phyloP scores from a whole-genome alignment of 768 basidiomycete species.

The Lepiota subincarnata region DNA sequence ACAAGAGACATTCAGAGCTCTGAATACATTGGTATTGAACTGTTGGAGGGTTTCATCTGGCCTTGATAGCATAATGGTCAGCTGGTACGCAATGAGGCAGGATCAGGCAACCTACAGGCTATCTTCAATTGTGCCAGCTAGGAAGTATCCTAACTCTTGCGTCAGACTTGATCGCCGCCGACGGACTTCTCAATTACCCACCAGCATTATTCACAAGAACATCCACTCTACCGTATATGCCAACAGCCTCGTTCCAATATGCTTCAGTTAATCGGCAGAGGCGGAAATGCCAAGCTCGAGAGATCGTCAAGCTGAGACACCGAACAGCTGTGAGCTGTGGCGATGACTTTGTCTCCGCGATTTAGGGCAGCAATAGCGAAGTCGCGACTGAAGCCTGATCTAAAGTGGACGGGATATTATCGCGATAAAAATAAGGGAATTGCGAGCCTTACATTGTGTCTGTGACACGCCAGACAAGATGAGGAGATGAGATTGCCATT shows the following conservation, averaged over 20 bases:
- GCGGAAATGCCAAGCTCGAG: slow-evolving; percentile 34
- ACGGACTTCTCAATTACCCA: neutral
- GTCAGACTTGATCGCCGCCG: neutral
- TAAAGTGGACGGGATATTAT: slow-evolving; percentile 17
- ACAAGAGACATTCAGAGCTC: slow-evolving; percentile 37
- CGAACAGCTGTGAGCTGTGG: slow-evolving; percentile 37
- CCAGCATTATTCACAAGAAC: slow-evolving; percentile 47
- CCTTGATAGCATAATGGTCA: slow-evolving; percentile 11
- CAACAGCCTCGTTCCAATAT: slow-evolving; percentile 31
- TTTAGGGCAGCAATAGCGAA: slow-evolving; percentile 37
- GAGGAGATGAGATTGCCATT: slow-evolving; percentile 16
- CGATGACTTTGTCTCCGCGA: slow-evolving; percentile 46
- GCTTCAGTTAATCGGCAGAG: slow-evolving; percentile 28
- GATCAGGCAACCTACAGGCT: slow-evolving; percentile 21
- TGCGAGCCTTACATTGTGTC: slow-evolving; percentile 24
- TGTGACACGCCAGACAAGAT: slow-evolving; percentile 27
- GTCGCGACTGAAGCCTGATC: slow-evolving; percentile 36
- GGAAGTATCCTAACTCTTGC: slow-evolving; percentile 27
- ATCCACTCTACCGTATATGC: slow-evolving; percentile 38
- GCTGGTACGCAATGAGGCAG: neutral
- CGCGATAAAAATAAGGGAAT: neutral
- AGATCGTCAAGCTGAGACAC: slow-evolving; percentile 33
- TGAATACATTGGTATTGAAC: slow-evolving; percentile 43
- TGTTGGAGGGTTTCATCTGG: slow-evolving; percentile 40
- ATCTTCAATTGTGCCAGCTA: slow-evolving; percentile 30